Evolutionary conservation across 306 rosid species (phyloP).

Genomic region (Castanea crenata): DNA sequence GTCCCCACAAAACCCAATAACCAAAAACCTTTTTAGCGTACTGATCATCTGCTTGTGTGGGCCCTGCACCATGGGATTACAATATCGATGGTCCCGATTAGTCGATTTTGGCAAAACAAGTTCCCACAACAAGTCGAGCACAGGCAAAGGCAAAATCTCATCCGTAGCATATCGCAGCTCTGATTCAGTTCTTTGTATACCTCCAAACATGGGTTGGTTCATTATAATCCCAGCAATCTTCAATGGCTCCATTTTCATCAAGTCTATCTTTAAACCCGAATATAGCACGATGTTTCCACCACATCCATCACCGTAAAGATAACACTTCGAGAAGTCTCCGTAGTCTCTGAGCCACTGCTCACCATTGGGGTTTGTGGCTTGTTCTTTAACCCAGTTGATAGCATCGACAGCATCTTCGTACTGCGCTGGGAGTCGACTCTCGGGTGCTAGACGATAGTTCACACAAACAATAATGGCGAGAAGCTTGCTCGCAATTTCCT

Average conservation of each 20-base stretch:
- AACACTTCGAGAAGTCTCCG: conserved; percentile 63
- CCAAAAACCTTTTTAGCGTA: conserved; percentile 39
- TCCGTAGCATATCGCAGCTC: conserved; percentile 59
- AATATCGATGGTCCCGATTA: conserved; percentile 56
- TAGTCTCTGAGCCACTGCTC: conserved; percentile 61
- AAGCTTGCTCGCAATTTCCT: conserved; percentile 17
- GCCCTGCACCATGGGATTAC: conserved; percentile 58
- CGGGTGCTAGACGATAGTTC: conserved; percentile 44
- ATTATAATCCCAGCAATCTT: conserved; percentile 48
- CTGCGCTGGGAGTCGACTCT: conserved; percentile 44
- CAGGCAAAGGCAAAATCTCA: conserved; percentile 52
- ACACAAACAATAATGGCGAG: conserved; percentile 52
- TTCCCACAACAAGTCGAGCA: conserved; percentile 63
- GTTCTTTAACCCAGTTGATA: conserved; percentile 44
- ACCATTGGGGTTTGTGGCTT: conserved; percentile 26
- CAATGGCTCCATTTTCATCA: conserved; percentile 30
- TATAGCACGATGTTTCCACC: conserved; percentile 63
- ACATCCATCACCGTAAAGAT: conserved; percentile 45
- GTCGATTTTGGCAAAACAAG: conserved; percentile 44
- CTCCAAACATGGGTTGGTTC: conserved; percentile 80
- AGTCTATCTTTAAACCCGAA: conserved; percentile 2
- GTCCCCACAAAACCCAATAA: conserved; percentile 63
- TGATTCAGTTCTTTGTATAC: conserved; percentile 44
- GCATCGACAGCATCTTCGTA: conserved; percentile 43
- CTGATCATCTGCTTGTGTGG: conserved; percentile 28